phyloP scores from a whole-genome alignment of 495 filamentous ascomycete genomes.

The Chaetomium fimeti region DNA sequence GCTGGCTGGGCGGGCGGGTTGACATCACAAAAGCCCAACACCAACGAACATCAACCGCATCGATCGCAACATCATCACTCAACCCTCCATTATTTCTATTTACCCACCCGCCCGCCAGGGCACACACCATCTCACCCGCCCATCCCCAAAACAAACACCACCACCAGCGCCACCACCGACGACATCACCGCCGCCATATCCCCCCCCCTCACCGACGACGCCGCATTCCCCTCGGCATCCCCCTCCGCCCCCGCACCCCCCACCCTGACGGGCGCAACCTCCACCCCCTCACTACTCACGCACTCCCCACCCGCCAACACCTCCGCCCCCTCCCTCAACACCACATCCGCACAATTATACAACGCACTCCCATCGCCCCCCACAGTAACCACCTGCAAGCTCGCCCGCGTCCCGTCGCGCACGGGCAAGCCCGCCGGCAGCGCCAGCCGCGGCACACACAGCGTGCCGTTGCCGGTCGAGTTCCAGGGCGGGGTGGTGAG shows the following conservation, averaged over 20 bases:
- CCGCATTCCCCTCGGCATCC: constrained; percentile 17
- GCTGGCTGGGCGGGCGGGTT: background rate
- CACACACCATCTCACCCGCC: constrained; percentile 20
- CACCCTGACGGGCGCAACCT: constrained; percentile 20
- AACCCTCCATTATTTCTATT: too few species aligned
- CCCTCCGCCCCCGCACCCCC: background rate
- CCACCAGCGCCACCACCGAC: constrained; percentile 54
- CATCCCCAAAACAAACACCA: constrained; percentile 48
- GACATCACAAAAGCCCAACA: too few species aligned
- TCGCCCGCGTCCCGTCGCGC: constrained; percentile 52
- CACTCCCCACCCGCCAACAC: constrained; percentile 45
- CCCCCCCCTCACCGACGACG: constrained; percentile 16
- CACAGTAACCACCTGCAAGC: constrained; percentile 59
- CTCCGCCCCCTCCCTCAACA: constrained; percentile 49
- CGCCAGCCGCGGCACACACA: constrained; percentile 54
- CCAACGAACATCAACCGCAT: too few species aligned
- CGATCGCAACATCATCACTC: too few species aligned
- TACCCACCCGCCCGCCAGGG: background rate
- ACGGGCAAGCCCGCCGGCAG: constrained; percentile 44
- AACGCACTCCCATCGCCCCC: constrained; percentile 49
- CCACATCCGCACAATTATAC: constrained; percentile 68
- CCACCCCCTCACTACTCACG: constrained; percentile 47
- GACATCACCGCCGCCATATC: constrained; percentile 47
- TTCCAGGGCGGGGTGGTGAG: constrained; percentile 54
- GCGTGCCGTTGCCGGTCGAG: constrained; percentile 58